Conservation (phyloP, 106 monocot species). For the Dioscorea zingiberensis region DNA sequence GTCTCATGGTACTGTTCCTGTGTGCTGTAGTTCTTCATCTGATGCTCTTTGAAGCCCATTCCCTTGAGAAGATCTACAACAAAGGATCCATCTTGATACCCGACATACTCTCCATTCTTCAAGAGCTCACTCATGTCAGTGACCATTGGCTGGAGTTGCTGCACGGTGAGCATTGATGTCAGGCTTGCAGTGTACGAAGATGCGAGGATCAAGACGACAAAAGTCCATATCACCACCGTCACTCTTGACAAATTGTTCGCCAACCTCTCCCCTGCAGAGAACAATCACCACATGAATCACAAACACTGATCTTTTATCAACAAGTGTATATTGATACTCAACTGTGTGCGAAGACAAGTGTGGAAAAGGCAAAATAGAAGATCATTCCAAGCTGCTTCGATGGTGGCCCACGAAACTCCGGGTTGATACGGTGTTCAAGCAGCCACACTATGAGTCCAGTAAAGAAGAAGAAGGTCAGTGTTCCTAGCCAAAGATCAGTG, state of each 20-base stretch:
- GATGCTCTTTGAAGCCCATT: conserved; percentile 2
- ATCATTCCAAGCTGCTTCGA: conserved; percentile 14
- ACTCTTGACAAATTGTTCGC: conserved; percentile 50
- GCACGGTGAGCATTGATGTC: conserved; percentile 55
- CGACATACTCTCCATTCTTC: conserved; percentile 25
- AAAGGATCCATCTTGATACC: conserved; percentile 49
- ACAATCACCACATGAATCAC: background rate
- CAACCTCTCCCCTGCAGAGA: conserved; percentile 36
- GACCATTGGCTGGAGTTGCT: conserved; percentile 46
- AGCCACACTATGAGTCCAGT: conserved; percentile 30
- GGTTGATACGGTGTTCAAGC: conserved; percentile 27
- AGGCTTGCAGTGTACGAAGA: conserved; percentile 69
- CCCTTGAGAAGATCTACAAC: conserved; percentile 2
- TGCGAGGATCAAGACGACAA: conserved; percentile 55
- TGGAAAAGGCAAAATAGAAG: conserved; percentile 33
- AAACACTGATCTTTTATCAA: background rate
- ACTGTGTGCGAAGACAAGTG: conserved; percentile 37
- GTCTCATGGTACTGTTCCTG: conserved; percentile 32
- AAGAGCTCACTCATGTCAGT: conserved; percentile 36
- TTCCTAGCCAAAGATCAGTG: conserved; percentile 21
- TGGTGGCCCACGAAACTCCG: conserved; percentile 20
- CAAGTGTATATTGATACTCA: background rate
- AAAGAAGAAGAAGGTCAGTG: conserved; percentile 22
- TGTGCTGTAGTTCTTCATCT: conserved; percentile 11
- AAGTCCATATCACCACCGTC: conserved; percentile 56